phyloP scores from a whole-genome alignment of 225 moss, liverwort and hornwort genomes.

The Anthoceros angustus region DNA sequence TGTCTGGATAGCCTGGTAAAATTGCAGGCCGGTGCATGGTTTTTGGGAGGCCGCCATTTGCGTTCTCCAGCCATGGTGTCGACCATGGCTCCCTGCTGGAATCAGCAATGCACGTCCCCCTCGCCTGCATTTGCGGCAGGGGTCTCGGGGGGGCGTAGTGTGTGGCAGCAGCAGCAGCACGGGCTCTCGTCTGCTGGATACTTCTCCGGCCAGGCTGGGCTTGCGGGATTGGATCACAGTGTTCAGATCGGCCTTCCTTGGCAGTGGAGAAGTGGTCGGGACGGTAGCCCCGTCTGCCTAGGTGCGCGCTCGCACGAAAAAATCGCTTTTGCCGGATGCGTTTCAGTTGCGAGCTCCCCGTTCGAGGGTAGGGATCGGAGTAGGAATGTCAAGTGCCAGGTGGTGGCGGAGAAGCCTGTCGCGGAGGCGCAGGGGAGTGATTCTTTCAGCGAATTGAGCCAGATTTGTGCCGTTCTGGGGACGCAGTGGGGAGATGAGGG shows the following conservation, averaged over 20 bases:
- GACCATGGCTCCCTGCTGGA: background rate
- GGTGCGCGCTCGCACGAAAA: background rate
- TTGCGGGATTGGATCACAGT: background rate
- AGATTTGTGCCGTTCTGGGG: conserved; percentile 87
- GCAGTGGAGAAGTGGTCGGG: background rate
- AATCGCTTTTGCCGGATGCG: background rate
- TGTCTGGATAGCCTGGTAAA: too few species aligned
- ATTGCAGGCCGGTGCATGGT: too few species aligned
- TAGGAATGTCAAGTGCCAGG: conserved; percentile 3
- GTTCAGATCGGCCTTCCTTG: background rate
- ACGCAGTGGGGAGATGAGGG: conserved; percentile 99
- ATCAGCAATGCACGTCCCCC: background rate
- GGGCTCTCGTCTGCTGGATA: background rate
- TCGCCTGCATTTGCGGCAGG: background rate
- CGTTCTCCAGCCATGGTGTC: background rate
- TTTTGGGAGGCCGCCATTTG: too few species aligned
- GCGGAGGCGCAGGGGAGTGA: conserved; percentile 22
- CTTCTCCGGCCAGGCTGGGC: background rate
- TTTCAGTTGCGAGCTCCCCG: background rate
- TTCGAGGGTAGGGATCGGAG: background rate
- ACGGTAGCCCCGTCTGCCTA: background rate
- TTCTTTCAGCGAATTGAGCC: conserved; percentile 46
- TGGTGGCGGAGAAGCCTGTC: conserved; percentile 11
- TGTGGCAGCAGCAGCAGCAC: background rate
- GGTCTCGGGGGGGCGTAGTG: background rate